phyloP scores from a whole-genome alignment of 768 basidiomycete genomes.

The Suillus lakei region DNA sequence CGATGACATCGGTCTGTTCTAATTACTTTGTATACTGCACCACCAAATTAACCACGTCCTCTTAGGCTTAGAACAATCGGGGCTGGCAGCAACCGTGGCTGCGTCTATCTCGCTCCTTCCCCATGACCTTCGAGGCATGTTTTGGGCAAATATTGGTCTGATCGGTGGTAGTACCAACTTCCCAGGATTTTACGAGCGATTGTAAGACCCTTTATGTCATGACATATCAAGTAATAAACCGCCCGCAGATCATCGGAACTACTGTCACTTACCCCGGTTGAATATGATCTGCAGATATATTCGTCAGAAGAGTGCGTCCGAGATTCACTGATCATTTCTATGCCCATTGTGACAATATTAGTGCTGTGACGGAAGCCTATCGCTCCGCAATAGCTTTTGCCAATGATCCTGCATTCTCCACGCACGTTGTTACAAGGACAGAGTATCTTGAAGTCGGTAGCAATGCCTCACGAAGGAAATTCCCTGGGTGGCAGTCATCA shows the following conservation, averaged over 20 bases:
- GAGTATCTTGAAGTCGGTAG: constrained; percentile 89
- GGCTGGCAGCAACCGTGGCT: constrained; percentile 77
- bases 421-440: constrained; percentile 67
- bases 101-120: constrained; percentile 78
- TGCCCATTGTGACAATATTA: constrained; percentile 33
- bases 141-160: constrained; percentile 92
- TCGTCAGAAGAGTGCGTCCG: constrained; percentile 71
- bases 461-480: constrained; percentile 74
- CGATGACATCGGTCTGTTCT: constrained; percentile 77
- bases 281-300: constrained; percentile 76
- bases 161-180: constrained; percentile 85
- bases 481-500: constrained; percentile 59
- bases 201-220: constrained; percentile 56
- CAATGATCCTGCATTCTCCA: constrained; percentile 51
- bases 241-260: constrained; percentile 68
- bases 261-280: constrained; percentile 79
- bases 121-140: constrained; percentile 86
- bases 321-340: constrained; percentile 13
- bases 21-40: constrained; percentile 15
- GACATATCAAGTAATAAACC: constrained; percentile 14
- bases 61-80: constrained; percentile 79
- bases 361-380: constrained; percentile 72
- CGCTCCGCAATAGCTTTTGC: constrained; percentile 63
- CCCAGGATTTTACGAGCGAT: constrained; percentile 70
- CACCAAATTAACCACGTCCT: constrained; percentile 13